Evolutionary conservation across 768 basidiomycete genomes (phyloP), one percentile per base, ranked within the genome.

Genomic region (Mycena leptocephala): DNA sequence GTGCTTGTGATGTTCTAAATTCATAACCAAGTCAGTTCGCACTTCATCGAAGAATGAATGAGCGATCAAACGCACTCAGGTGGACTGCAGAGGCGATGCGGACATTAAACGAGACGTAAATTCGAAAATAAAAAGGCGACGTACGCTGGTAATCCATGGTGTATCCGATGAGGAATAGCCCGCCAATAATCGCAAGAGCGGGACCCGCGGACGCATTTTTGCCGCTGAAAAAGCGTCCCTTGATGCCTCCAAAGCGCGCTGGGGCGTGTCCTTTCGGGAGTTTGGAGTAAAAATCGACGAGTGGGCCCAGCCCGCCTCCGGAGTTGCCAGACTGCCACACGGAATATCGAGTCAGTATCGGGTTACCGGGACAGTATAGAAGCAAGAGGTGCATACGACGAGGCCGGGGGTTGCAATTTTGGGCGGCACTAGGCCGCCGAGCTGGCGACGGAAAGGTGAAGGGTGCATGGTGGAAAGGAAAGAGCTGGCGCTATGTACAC

Each of bases 281-380:
- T 86, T 96, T 97, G 75, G 95, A 97, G 90, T 99, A 99, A 87
- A 98, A 99, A 79, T 96, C 93, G 78, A 98, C 96, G 82, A 99
- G 94, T 37, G 93, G 93, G 72, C 90, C 88, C 67, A 98, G 94
- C 76, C 95, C 93, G 55, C 92, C 92, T 55, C 96, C 96, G 68
- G 95, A 92, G 70, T 94, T 95, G 66, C 95, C 92, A 69, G 95
- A 93, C 96, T 97, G 81, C 22, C 26, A 46, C 7, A 6, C 41
- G 63, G 53, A 20, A 35, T 48, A n/a, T 32, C 24, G 26, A 58
- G 39, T 69, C 70, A 58, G 46, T 68, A 51, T 53, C 10, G 30
- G 16, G 48, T 37, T 20, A 9, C 30, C 22, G 32, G 30, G 35
- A 0, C 13, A 28, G 14, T n/a, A 30, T 22, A 68, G 26, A 35